A percentile compares a stretch with the other conserved stretches of the same genome.
phyloP scores from a whole-genome alignment of 352 stramenopile species.

The Thraustochytrium striatum region DNA sequence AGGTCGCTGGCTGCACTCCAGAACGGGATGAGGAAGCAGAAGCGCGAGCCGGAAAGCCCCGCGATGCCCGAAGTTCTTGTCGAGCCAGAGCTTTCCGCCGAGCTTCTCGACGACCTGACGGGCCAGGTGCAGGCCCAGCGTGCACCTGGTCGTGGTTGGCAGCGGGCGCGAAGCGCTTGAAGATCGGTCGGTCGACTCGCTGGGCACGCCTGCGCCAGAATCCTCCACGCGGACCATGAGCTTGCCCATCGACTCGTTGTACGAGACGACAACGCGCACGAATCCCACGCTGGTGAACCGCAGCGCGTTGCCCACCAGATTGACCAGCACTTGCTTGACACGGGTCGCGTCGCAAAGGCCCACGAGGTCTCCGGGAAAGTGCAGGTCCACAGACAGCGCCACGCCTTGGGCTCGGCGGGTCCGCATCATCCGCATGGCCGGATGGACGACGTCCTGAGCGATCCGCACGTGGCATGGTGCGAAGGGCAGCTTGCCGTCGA shows the following conservation, averaged over 20 bases:
- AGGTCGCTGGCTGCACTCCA: neutral
- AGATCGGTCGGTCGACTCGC: neutral
- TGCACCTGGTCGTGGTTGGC: neutral
- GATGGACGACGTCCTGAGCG: slow-evolving; percentile 10
- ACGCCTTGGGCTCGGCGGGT: neutral
- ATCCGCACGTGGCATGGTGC: neutral
- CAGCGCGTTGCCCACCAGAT: slow-evolving; percentile 33
- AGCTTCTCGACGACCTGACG: slow-evolving; percentile 15
- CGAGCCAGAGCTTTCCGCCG: neutral
- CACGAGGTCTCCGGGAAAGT: neutral
- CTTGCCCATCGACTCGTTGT: too few relatives aligned
- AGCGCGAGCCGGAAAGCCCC: neutral
- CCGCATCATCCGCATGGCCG: slow-evolving; percentile 13
- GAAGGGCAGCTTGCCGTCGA: neutral
- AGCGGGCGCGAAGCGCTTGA: neutral
- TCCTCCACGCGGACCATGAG: slow-evolving; percentile 22
- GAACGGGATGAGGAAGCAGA: neutral
- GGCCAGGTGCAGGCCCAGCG: slow-evolving; percentile 10
- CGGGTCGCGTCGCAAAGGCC: neutral
- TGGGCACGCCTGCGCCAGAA: slow-evolving; percentile 11
- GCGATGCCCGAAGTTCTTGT: slow-evolving; percentile 14
- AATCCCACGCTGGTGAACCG: slow-evolving; percentile 28
- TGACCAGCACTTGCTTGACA: slow-evolving; percentile 41
- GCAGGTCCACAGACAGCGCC: neutral
- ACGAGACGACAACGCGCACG: neutral